Conservation (phyloP, 305 asterid species). For the Solanum aculeatissimum region DNA sequence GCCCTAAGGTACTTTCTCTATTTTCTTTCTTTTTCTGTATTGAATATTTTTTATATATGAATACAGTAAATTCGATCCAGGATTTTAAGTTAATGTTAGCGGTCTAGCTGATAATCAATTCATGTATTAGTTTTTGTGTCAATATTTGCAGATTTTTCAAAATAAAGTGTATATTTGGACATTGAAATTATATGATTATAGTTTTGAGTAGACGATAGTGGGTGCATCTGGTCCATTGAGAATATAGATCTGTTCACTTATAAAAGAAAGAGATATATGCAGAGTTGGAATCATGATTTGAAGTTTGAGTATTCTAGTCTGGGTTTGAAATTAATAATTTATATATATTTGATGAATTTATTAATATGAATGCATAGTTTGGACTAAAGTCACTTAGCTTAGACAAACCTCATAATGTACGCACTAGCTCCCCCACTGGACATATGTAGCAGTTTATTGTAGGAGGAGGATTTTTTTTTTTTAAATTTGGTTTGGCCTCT, state of each 20-base stretch:
- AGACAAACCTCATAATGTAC: too few relatives aligned
- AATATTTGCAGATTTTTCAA: neutral
- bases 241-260: neutral
- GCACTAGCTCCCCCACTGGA: neutral
- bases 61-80: neutral
- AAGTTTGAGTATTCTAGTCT: too few relatives aligned
- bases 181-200: neutral
- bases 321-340: too few relatives aligned
- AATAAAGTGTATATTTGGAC: neutral
- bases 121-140: neutral
- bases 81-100: neutral
- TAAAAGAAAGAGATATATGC: too few relatives aligned
- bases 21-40: neutral
- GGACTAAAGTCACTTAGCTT: too few relatives aligned
- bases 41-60: neutral
- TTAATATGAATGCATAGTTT: too few relatives aligned
- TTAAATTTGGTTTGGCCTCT: neutral
- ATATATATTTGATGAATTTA: too few relatives aligned
- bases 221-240: neutral
- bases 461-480: neutral
- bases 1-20: conserved; percentile 60
- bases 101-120: neutral
- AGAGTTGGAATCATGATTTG: too few relatives aligned
- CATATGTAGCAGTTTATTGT: neutral
- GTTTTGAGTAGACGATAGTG: neutral